These are phyloP conservation scores for Venturia effusa DNA, from an alignment of 2,329 filamentous ascomycete genomes.

Conservation along the genomic window DNA sequence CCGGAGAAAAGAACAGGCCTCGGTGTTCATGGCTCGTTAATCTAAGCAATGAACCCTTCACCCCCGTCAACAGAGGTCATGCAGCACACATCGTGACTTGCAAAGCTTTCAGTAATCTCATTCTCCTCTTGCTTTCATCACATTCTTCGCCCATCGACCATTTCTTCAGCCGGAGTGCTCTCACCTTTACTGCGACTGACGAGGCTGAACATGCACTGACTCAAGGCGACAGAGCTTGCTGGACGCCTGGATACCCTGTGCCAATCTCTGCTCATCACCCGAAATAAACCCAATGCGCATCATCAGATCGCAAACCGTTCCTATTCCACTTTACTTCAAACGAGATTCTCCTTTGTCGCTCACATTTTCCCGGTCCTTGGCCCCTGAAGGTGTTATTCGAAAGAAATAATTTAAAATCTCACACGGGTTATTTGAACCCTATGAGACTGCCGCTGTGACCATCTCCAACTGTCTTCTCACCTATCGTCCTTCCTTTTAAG, in stretches of 20 bases:
- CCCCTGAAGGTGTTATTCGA: not conserved
- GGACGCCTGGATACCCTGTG: not conserved
- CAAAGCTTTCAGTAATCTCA: not conserved
- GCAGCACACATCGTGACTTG: not conserved
- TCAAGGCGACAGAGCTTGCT: not conserved
- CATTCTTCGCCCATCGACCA: not conserved
- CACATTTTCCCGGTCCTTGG: not conserved
- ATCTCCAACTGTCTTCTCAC: not conserved
- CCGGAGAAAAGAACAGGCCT: not conserved
- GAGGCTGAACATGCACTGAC: not conserved
- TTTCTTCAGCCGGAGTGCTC: not conserved
- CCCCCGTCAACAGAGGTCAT: not conserved
- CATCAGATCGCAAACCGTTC: not conserved
- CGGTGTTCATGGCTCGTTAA: not conserved
- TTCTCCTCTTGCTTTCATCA: not conserved
- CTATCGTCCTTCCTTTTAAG: not conserved
- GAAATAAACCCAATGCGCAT: not conserved
- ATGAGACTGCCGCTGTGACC: not conserved
- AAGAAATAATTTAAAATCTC: not conserved
- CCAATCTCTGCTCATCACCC: not conserved
- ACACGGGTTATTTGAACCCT: not conserved
- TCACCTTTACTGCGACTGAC: not conserved
- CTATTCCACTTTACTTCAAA: not conserved
- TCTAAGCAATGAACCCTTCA: not conserved
- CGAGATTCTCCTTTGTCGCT: not conserved